phyloP scores from a whole-genome alignment of 2,329 filamentous ascomycete genomes.

The Rhynchosporium agropyri region DNA sequence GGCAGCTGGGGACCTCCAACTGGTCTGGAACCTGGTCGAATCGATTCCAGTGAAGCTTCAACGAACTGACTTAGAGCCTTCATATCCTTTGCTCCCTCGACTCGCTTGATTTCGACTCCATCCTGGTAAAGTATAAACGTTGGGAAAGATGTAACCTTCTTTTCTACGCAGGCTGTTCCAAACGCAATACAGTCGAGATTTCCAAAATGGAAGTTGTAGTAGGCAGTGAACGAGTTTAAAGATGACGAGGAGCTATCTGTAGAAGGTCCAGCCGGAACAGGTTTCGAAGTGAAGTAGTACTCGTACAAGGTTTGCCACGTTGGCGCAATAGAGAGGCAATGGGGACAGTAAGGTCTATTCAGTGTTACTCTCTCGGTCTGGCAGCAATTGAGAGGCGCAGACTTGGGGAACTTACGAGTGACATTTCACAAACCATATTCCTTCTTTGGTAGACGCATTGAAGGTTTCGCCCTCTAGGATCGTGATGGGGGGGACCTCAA shows the following conservation, averaged over 20 bases:
- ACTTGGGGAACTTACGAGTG: constrained; percentile 37
- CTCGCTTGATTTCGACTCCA: constrained; percentile 65
- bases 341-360: constrained; percentile 40
- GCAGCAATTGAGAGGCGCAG: background rate
- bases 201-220: constrained; percentile 88
- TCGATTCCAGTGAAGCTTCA: constrained; percentile 75
- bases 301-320: constrained; percentile 92
- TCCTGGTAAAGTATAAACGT: constrained; percentile 80
- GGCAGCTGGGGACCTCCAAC: constrained; percentile 61
- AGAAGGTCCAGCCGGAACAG: constrained; percentile 47
- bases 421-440: constrained; percentile 44
- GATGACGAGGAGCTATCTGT: constrained; percentile 50
- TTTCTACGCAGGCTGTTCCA: constrained; percentile 72
- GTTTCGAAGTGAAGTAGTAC: constrained; percentile 81
- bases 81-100: constrained; percentile 70
- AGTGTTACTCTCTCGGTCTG: constrained; percentile 2
- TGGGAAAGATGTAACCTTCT: constrained; percentile 72
- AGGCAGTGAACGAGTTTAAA: constrained; percentile 67
- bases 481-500: constrained; percentile 53
- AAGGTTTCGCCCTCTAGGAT: constrained; percentile 52
- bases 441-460: constrained; percentile 37
- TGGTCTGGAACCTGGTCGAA: constrained; percentile 79
- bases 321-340: constrained; percentile 64
- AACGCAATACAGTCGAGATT: constrained; percentile 83
- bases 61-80: constrained; percentile 67